These are phyloP conservation scores for Jamesozyma rosinii DNA, from an alignment of 805 yeast genomes.

Conservation along the genomic window DNA sequence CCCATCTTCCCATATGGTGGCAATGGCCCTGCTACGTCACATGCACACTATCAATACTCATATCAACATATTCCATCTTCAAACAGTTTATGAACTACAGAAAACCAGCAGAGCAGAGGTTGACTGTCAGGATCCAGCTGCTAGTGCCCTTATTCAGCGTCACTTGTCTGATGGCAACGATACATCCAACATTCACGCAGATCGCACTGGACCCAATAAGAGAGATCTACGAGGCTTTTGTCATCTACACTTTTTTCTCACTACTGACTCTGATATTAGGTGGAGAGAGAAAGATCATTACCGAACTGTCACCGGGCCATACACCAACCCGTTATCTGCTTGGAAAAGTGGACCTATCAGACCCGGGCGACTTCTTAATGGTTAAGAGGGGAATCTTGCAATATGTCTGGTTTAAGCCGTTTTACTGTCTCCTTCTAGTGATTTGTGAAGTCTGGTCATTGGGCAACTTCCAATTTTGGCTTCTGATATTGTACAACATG, in stretches of 20 bases:
- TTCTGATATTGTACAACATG: slow-evolving; percentile 66
- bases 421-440: slow-evolving; percentile 50
- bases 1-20: slow-evolving; percentile 21
- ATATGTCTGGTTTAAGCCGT: slow-evolving; percentile 90
- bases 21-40: slow-evolving; percentile 18
- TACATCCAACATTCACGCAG: slow-evolving; percentile 37
- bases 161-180: slow-evolving; percentile 52
- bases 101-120: slow-evolving; percentile 79
- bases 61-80: slow-evolving; percentile 39
- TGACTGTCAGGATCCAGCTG: slow-evolving; percentile 70
- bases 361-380: slow-evolving; percentile 66
- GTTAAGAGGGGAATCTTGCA: slow-evolving; percentile 84
- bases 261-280: slow-evolving; percentile 76
- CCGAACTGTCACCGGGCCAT: slow-evolving; percentile 53
- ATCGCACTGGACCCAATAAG: slow-evolving; percentile 58
- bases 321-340: slow-evolving; percentile 42
- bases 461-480: slow-evolving; percentile 40
- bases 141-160: slow-evolving; percentile 76
- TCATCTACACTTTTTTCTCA: slow-evolving; percentile 84
- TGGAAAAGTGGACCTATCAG: slow-evolving; percentile 69
- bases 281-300: slow-evolving; percentile 75
- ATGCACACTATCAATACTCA: slow-evolving; percentile 29
- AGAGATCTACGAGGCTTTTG: slow-evolving; percentile 93
- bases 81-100: slow-evolving; percentile 65
- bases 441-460: slow-evolving; percentile 39